A percentile compares a stretch with the other conserved stretches of the same genome.
phyloP scores from a whole-genome alignment of 306 rosid species.

The Lathyrus tuberosus region DNA sequence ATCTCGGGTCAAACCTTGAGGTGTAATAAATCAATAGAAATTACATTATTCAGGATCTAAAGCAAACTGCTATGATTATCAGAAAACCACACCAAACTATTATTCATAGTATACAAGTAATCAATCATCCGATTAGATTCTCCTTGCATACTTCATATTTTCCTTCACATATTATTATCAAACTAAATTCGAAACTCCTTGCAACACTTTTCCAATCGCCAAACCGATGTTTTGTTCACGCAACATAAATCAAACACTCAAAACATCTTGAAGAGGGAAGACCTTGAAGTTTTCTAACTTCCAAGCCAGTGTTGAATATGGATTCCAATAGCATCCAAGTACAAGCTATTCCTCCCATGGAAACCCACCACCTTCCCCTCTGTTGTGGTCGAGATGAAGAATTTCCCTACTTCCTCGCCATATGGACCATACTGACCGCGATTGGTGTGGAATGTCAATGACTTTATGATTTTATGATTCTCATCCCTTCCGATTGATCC shows the following conservation, averaged over 20 bases:
- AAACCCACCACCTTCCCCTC: conserved; percentile 92
- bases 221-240: conserved; percentile 34
- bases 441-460: conserved; percentile 76
- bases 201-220: conserved; percentile 14
- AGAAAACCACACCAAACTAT: conserved; percentile 10
- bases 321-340: conserved; percentile 88
- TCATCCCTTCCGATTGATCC: conserved; percentile 58
- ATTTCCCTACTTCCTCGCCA: conserved; percentile 84
- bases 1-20: background rate
- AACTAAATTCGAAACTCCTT: conserved; percentile 18
- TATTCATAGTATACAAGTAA: conserved; percentile 23
- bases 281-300: conserved; percentile 55
- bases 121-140: conserved; percentile 9
- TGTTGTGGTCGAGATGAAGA: conserved; percentile 85
- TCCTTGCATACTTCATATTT: background rate
- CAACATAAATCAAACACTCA: conserved; percentile 42
- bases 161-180: conserved; percentile 1
- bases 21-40: conserved; percentile 25
- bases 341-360: conserved; percentile 78
- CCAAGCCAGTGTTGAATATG: conserved; percentile 99
- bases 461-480: conserved; percentile 55
- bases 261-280: conserved; percentile 66
- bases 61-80: background rate
- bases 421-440: conserved; percentile 93
- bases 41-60: conserved; percentile 17